Base-by-base conservation (phyloP, 805 yeast genomes). In the Kregervanrija fluxuum region DNA sequence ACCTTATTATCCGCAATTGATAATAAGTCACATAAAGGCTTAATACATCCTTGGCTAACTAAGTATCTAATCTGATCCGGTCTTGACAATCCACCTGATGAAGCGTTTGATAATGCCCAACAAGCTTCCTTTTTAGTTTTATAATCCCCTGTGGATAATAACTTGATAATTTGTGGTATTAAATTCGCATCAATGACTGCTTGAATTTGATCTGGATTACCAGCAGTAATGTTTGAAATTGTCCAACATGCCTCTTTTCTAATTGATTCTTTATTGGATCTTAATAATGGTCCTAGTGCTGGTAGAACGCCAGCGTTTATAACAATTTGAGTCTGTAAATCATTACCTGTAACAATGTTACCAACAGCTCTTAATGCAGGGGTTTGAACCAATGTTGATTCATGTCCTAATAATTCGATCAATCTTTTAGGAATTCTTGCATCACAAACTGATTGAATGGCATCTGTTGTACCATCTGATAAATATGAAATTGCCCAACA, bases 221-320 rank as follows among this genome's bases (percentile, higher is more conserved):
- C 99, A 16, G 99, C 99, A 33, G 99, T 93, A 62, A 93, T 90
- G 69, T 93, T 93, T 47, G 97, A 90, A 51, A 93, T 82, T 34
- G 99, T 91, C 99, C 99, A 93, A 71, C 99, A 89, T 5, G 98
- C 95, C 71, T 93, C 99, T 66, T 93, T 93, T 62, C 93, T 82
- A 55, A 93, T 84, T 13, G 93, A 79, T 65, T 93, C 99, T 72
- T 90, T 89, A 48, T 87, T 79, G 31, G 95, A 85, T 51, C 78
- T 72, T 57, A 93, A 74, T 53, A 93, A 74, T 39, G 85, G 86
- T 42, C 82, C 80, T 50, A 93, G 73, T 15, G 95, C 95, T 33
- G 85, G 80, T 57, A 93, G 73, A 11, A 91, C 96, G 50, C 97
- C 96, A 33, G 89, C 80, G 65, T 93, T 91, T 57, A 93, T 86